Evolutionary conservation across 1,284 basidiomycete species (phyloP), one percentile per base, ranked within the genome.

Genomic region (Entoloma clypeatum): DNA sequence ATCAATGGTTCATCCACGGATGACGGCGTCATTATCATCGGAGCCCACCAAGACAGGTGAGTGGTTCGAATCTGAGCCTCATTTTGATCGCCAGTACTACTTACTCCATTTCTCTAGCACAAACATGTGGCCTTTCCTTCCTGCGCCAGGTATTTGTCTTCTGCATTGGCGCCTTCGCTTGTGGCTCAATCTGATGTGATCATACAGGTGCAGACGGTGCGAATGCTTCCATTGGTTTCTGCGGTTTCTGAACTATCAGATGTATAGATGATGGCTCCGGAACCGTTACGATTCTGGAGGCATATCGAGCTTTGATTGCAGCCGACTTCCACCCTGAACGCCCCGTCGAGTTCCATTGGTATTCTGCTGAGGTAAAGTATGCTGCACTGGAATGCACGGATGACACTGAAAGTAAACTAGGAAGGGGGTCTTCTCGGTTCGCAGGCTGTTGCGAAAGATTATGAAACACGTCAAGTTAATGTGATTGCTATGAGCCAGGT

Each of bases 381-480:
- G 37, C 31, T 31, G 35, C 39, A 27, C 34, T 41, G 19, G 26
- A 47, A 28, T 29, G 29, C 28, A 36, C 23, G n/a, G 21, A 17
- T 22, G 22, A 35, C 31, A 23, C 43, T 49, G 9, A 41, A 18
- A 25, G 28, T 29, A 22, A 36, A 52, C 17, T 49, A 89, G 85
- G 92, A 96, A 69, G 87, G 85, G 31, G 95, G 95, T n/a, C 75
- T 98, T 23, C 82, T 99, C 41, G 95, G 95, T 28, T 92, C 88
- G 29, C 92, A 96, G 61, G 94, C 91, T 7, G 79, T 99, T 33
- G 93, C 92, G 22, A 72, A 75, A 53, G 72, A 75, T 40, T 99
- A 98, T 60, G 80, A 79, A 52, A 61, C 68, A 16, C 68, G 72
- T 42, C 68, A 66, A 6, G 70, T 75, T 35, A 77, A 85, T 51